phyloP scores from a whole-genome alignment of 2,329 filamentous ascomycete genomes.

The Hirsutella minnesotensis region DNA sequence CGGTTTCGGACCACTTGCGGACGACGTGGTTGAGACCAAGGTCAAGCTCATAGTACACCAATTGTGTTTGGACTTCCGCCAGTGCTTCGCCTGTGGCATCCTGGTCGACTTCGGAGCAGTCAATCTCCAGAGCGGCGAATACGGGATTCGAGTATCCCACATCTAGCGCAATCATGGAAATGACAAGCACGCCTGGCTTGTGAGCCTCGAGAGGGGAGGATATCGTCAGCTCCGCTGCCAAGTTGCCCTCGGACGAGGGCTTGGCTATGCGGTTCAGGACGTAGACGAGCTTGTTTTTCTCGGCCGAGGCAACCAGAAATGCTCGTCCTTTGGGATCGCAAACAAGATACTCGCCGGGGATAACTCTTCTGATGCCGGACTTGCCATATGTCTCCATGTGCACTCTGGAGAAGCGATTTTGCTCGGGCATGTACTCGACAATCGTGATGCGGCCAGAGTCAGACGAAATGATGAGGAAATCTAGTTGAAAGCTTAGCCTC shows the following conservation, averaged over 20 bases:
- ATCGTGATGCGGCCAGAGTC: constrained; percentile 94
- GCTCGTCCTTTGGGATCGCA: constrained; percentile 93
- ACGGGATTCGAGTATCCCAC: constrained; percentile 96
- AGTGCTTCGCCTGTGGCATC: constrained; percentile 78
- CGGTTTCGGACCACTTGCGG: constrained; percentile 87
- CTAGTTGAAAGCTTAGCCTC: constrained; percentile 32
- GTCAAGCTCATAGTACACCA: constrained; percentile 97
- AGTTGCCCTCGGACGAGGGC: constrained; percentile 1
- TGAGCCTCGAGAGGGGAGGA: constrained; percentile 95
- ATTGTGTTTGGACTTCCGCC: constrained; percentile 71
- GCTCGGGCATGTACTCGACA: constrained; percentile 76
- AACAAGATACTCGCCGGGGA: constrained; percentile 92
- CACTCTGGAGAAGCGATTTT: constrained; percentile 78
- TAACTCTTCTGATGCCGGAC: constrained; percentile 82
- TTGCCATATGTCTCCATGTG: constrained; percentile 98
- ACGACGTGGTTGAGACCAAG: constrained; percentile 95
- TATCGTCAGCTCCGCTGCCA: constrained; percentile 63
- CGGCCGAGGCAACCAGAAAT: constrained; percentile 82
- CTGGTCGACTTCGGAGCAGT: constrained; percentile 84
- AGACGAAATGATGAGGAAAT: constrained; percentile 90
- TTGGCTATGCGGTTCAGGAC: constrained; percentile 92
- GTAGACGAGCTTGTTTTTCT: constrained; percentile 99
- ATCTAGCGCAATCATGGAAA: constrained; percentile 78
- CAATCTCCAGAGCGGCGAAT: constrained; percentile 87
- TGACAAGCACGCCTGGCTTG: constrained; percentile 81